A percentile compares a stretch with the other conserved stretches of the same genome.
Conservation (phyloP, 306 rosid species). For the Alnus glutinosa region DNA sequence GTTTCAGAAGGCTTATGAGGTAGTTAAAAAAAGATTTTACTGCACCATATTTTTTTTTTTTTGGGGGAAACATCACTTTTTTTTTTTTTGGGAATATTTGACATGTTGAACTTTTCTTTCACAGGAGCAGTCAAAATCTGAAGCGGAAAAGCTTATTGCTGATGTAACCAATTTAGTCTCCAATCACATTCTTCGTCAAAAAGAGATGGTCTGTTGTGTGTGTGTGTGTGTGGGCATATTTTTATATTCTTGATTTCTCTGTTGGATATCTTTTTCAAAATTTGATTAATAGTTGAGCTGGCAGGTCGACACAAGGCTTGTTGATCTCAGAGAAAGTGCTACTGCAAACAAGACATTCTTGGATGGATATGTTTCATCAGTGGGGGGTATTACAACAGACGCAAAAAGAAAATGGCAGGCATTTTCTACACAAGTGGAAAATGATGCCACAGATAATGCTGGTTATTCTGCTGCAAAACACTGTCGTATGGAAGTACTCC, state of each 20-base stretch:
- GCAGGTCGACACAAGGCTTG: slow-evolving; percentile 81
- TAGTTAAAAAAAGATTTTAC: neutral
- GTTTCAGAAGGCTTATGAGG: slow-evolving; percentile 87
- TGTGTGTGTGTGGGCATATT: neutral
- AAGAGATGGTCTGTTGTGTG: slow-evolving; percentile 65
- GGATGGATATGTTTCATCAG: slow-evolving; percentile 68
- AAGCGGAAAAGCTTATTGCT: slow-evolving; percentile 83
- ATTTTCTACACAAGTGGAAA: slow-evolving; percentile 70
- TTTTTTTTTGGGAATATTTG: slow-evolving; percentile 14
- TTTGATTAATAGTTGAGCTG: slow-evolving; percentile 24
- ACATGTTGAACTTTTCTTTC: slow-evolving; percentile 22
- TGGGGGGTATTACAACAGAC: slow-evolving; percentile 60
- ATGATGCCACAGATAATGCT: slow-evolving; percentile 63
- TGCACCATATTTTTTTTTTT: neutral
- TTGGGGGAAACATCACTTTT: no score
- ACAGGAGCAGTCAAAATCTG: slow-evolving; percentile 85
- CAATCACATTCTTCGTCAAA: slow-evolving; percentile 68
- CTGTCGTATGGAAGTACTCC: slow-evolving; percentile 80
- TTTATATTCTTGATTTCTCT: neutral
- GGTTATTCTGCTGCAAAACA: slow-evolving; percentile 88
- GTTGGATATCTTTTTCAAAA: neutral
- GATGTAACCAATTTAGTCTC: slow-evolving; percentile 75
- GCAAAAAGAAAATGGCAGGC: slow-evolving; percentile 93
- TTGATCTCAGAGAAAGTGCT: slow-evolving; percentile 65
- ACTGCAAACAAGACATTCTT: slow-evolving; percentile 64